Conservation (phyloP, 1,139 yeast genomes). For the Taphrina flavorubra region DNA sequence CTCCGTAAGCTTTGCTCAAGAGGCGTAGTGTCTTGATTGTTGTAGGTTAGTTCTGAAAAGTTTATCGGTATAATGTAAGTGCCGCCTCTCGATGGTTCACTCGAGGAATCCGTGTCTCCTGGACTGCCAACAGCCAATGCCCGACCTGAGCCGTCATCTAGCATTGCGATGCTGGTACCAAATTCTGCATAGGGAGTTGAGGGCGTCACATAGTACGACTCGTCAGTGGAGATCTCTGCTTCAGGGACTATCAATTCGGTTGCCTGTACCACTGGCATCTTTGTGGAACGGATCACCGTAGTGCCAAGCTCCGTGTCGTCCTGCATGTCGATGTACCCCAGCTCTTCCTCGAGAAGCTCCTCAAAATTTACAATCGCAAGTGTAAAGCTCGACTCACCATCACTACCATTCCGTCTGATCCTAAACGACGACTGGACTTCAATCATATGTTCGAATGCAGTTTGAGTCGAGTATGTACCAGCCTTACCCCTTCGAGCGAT, state of each 20-base stretch:
- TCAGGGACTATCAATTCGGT: not conserved
- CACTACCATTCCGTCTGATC: not conserved
- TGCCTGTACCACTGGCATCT: not conserved
- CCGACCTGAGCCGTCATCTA: not conserved
- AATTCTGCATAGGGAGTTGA: constrained; percentile 22
- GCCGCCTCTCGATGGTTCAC: constrained; percentile 20
- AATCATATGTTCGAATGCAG: not conserved
- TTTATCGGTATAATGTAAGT: constrained; percentile 21
- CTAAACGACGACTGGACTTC: not conserved
- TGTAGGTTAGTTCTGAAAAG: not conserved
- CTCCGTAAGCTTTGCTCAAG: not conserved
- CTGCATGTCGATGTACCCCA: not conserved
- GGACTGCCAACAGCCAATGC: constrained; percentile 31
- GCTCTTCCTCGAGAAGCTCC: constrained; percentile 1
- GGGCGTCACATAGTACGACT: constrained; percentile 27
- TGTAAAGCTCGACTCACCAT: not conserved
- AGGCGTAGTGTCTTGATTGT: not conserved
- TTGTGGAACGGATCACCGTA: not conserved
- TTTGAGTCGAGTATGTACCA: constrained; percentile 1
- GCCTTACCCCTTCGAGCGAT: constrained; percentile 21
- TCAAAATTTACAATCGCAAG: constrained; percentile 7
- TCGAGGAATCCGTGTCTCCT: constrained; percentile 7
- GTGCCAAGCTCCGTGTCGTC: constrained; percentile 12
- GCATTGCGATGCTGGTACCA: constrained; percentile 18
- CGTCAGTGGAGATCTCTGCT: not conserved